These are phyloP conservation scores for Eutrema japonicum DNA, from an alignment of 345 rosid genomes.

Conservation along the genomic window DNA sequence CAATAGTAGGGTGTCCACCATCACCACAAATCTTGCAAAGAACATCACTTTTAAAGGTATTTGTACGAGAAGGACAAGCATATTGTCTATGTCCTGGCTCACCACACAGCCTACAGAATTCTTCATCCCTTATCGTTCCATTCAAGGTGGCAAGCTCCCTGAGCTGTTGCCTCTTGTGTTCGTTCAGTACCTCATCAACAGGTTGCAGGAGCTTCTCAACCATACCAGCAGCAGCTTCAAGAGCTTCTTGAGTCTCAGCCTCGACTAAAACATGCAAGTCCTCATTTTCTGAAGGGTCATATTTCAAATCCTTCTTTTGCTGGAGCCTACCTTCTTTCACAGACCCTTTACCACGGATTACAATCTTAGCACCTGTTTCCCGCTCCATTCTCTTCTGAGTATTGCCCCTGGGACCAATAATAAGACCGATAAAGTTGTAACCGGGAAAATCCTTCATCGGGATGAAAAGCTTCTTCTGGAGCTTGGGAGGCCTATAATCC, in stretches of 20 bases:
- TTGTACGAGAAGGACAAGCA: constrained; percentile 86
- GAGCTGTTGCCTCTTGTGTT: constrained; percentile 98
- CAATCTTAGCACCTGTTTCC: constrained; percentile 95
- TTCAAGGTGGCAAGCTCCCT: constrained; percentile 96
- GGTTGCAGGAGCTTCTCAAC: constrained; percentile 97
- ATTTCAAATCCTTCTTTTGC: constrained; percentile 94
- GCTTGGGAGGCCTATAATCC: constrained; percentile 95
- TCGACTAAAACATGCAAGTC: constrained; percentile 98
- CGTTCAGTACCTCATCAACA: constrained; percentile 93
- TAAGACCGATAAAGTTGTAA: constrained; percentile 87
- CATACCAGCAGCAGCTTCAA: constrained; percentile 97
- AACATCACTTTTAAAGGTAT: constrained; percentile 96
- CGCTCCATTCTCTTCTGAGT: constrained; percentile 99
- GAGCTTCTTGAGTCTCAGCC: constrained; percentile 88
- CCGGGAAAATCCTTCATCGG: constrained; percentile 97
- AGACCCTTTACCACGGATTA: constrained; percentile 95
- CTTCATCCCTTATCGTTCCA: constrained; percentile 99
- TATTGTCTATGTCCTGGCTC: constrained; percentile 94
- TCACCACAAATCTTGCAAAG: constrained; percentile 99
- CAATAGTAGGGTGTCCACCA: constrained; percentile 98
- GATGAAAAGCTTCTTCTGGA: constrained; percentile 92
- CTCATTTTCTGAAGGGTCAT: constrained; percentile 92
- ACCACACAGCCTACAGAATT: constrained; percentile 88
- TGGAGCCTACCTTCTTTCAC: constrained; percentile 90
- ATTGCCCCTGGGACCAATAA: constrained; percentile 96